Percentiles rank a stretch among this genome's conserved stretches.
phyloP scores from a whole-genome alignment of 2,329 filamentous ascomycete species.

The Zymoseptoria crescenta region DNA sequence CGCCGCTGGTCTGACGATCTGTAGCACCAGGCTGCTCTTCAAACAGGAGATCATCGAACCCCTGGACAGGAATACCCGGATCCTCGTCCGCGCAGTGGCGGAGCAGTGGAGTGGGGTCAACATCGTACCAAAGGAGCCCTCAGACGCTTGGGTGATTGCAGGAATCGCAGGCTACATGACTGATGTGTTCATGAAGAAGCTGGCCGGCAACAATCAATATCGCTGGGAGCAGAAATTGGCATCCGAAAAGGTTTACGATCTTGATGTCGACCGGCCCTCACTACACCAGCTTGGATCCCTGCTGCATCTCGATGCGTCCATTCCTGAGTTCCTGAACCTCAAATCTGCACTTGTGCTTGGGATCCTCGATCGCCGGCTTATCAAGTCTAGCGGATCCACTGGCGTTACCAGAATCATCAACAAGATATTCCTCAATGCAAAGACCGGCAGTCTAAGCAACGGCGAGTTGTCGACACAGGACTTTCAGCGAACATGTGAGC shows the following conservation, averaged over 20 bases:
- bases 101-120: slow-evolving; percentile 93
- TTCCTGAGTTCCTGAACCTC: slow-evolving; percentile 80
- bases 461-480: slow-evolving; percentile 64
- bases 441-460: slow-evolving; percentile 67
- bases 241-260: slow-evolving; percentile 71
- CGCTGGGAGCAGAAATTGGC: slow-evolving; percentile 80
- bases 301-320: slow-evolving; percentile 73
- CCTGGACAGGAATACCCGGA: slow-evolving; percentile 71
- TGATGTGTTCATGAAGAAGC: slow-evolving; percentile 79
- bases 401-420: slow-evolving; percentile 81
- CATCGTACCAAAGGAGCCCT: slow-evolving; percentile 71
- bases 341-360: slow-evolving; percentile 89
- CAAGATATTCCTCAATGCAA: slow-evolving; percentile 76
- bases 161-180: slow-evolving; percentile 94
- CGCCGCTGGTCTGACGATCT: slow-evolving; percentile 75
- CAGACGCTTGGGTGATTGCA: slow-evolving; percentile 81
- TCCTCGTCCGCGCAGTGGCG: slow-evolving; percentile 73
- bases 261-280: slow-evolving; percentile 75
- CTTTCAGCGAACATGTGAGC: slow-evolving; percentile 80
- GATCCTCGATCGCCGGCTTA: slow-evolving; percentile 83
- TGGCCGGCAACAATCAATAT: slow-evolving; percentile 93
- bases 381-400: slow-evolving; percentile 77
- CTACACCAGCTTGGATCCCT: slow-evolving; percentile 71
- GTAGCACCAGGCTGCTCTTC: slow-evolving; percentile 78
- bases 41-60: slow-evolving; percentile 79